phyloP scores from a whole-genome alignment of 176 grass and related monocot species.

The Musa schizocarpa region DNA sequence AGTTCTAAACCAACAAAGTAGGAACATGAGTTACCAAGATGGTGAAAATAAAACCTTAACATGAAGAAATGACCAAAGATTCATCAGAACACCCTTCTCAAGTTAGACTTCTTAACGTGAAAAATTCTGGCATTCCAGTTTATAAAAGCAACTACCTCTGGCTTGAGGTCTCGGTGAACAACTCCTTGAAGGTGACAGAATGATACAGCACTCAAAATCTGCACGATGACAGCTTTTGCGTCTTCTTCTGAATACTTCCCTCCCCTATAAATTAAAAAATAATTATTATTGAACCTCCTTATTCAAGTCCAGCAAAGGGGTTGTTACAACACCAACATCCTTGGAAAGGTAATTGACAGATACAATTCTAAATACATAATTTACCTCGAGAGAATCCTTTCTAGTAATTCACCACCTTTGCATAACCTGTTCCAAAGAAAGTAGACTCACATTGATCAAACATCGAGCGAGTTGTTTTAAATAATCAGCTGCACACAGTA shows the following conservation, averaged over 20 bases:
- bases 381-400: conserved; percentile 84
- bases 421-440: conserved; percentile 57
- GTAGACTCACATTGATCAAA: background rate
- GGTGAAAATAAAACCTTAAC: conserved; percentile 13
- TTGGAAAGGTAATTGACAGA: background rate
- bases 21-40: background rate
- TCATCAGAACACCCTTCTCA: no score
- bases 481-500: conserved; percentile 2
- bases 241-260: conserved; percentile 98
- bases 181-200: conserved; percentile 98
- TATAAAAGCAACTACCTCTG: conserved; percentile 49
- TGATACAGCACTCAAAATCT: conserved; percentile 86
- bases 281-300: conserved; percentile 3
- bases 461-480: background rate
- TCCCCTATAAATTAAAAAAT: conserved; percentile 31
- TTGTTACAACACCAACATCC: no score
- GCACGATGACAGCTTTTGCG: conserved; percentile 73
- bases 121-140: background rate
- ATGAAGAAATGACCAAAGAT: background rate
- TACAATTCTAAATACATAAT: background rate
- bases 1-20: conserved; percentile 54
- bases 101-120: background rate
- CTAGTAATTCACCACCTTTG: conserved; percentile 87
- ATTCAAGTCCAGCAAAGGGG: background rate
- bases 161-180: conserved; percentile 91